Base-by-base conservation (phyloP, 345 rosid species). In the Bruguiera sexangula region DNA sequence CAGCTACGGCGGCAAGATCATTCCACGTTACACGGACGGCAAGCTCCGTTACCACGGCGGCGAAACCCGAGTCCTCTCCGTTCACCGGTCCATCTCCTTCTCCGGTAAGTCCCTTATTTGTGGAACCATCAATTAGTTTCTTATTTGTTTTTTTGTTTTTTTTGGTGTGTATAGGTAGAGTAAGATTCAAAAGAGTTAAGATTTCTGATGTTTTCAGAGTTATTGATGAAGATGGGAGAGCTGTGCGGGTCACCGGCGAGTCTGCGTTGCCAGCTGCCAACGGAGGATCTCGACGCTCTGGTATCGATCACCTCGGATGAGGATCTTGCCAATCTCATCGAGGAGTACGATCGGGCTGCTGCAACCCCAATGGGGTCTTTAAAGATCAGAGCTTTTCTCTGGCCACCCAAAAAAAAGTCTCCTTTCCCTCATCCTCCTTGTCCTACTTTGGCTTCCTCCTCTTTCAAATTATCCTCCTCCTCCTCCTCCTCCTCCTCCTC, bases 11-110 rank as follows among this genome's bases (percentile, higher is more conserved):
- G 97, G 98, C 26, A 89, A 78, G 81, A 91, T 93, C 69, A 64
- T 83, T 59, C 97, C 98, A 32, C 98, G 97, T 70, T 82, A 84
- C 71, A 85, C 92, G 18, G 96, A 93, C 76, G 89, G 93, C 27
- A 88, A 83, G 50, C 98, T 91, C 85, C 96, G 97, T 76, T 94
- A 91, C 65, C 71, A 76, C 13, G 98, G 97, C 20, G 98, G 98
- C 10, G 80, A 86, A 29, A 91, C 96, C 68, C 97, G 97, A 63
- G 91, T 94, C 81, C 88, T 94, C 69, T 83, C 95, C 62, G 95
- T 89, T 53, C 61, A 75, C 69, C 96, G 96, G 58, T 86, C 92
- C 79, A 69, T 88, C 48, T 77, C 95, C 22, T 94, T 88, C 51
- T n/a, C 85, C 4, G 91, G 98, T 94, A 8, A 82, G 85, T 84